Base-by-base conservation (phyloP, 257 asterid genomes). In the Misopates orontium region DNA sequence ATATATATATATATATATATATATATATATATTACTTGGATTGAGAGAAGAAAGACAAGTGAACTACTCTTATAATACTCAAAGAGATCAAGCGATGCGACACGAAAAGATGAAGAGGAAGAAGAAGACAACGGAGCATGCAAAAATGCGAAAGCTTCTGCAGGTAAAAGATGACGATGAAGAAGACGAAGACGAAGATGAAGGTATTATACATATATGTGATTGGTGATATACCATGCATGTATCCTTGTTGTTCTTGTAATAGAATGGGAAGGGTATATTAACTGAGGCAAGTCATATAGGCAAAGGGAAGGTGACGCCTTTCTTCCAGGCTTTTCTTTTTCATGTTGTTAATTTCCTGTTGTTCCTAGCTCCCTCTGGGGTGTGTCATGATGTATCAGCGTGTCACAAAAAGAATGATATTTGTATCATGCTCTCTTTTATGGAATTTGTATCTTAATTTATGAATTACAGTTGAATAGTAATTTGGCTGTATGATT, bases 291-390 rank as follows among this genome's bases (percentile, higher is more conserved):
- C 88, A 83, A 80, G 85, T 83, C 84, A 79, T 14, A 51, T 22
- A 72, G 87, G 87, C 87, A 82, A 79, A 82, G 84, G 87, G 87
- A 82, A 82, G 87, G 87, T 69, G 58, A 82, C 71, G 87, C 84
- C 87, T 79, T 82, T 82, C 87, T 76, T 79, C 87, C 83, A 82
- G 80, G 61, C 57, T 60, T 71, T 68, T 66, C n/a, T 21, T 16
- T 31, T 45, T 19, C 21, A 9, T 31, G 39, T 58, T 31, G 13
- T 65, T 24, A n/a, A n/a, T 16, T 60, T 47, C 45, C 22, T 48
- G 32, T 10, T 15, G 36, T 18, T 51, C 16, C 12, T 49, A 10
- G 10, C 65, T n/a, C 52, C 18, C n/a, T 12, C 0, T 8, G 52
- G 52, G 50, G 36, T 39, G 20, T 17, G 19, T 17, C 18, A 32